A percentile compares a stretch with the other conserved stretches of the same genome.
These are phyloP conservation scores for Hericium rajendrae DNA, from an alignment of 768 basidiomycete genomes.

Conservation along the genomic window DNA sequence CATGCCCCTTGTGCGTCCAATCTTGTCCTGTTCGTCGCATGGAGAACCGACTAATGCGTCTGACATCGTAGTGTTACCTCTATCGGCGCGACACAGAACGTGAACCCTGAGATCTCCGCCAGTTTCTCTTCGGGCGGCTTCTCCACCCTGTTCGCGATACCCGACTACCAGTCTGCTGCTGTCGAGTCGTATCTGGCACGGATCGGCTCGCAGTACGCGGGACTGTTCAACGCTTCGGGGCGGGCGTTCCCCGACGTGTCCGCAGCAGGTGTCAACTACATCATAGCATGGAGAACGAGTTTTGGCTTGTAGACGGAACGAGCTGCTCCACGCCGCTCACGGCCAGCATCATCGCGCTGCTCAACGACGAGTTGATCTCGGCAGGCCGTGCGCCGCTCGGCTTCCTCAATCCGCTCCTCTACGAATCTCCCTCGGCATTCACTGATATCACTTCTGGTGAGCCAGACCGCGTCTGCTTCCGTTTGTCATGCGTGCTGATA, in stretches of 20 bases:
- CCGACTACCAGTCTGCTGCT: conserved; percentile 9
- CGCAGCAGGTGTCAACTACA: background rate
- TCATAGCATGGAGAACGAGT: background rate
- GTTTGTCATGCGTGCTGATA: background rate
- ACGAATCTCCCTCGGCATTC: conserved; percentile 21
- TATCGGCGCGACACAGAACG: conserved; percentile 53
- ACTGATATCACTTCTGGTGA: conserved; percentile 25
- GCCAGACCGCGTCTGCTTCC: background rate
- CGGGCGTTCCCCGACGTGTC: conserved; percentile 16
- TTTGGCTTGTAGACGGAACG: conserved; percentile 21
- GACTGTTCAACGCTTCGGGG: conserved; percentile 13
- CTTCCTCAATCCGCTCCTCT: conserved; percentile 25
- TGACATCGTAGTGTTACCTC: conserved; percentile 45
- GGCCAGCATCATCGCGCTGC: conserved; percentile 23
- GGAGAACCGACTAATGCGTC: background rate
- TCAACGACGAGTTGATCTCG: conserved; percentile 24
- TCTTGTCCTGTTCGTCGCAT: conserved; percentile 4
- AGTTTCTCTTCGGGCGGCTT: conserved; percentile 16
- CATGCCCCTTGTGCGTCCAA: conserved; percentile 31
- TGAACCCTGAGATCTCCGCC: conserved; percentile 17
- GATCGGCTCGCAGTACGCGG: conserved; percentile 6
- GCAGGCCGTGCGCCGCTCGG: conserved; percentile 22
- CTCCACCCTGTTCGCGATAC: conserved; percentile 13
- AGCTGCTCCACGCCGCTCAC: conserved; percentile 26
- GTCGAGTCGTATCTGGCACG: conserved; percentile 3